Base-by-base conservation (phyloP, 345 rosid genomes). In the Sonneratia caseolaris region DNA sequence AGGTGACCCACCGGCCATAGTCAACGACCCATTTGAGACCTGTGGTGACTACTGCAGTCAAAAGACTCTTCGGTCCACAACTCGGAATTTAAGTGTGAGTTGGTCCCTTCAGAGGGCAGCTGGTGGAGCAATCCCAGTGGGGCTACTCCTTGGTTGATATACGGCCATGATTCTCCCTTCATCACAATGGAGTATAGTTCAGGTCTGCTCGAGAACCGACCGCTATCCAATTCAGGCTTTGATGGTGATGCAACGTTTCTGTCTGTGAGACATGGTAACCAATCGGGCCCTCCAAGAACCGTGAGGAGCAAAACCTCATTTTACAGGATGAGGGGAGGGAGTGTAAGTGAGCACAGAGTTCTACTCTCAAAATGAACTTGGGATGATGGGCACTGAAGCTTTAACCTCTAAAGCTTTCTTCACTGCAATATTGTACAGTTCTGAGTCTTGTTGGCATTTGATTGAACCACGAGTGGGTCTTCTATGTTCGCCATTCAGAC, bases 271-370 rank as follows among this genome's bases (percentile, higher is more conserved):
- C 97, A 87, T 45, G 88, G 91, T 57, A 96, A 91, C 84, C 80
- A 96, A 71, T 96, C 99, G 3, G 98, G 98, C 37, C 99, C 99
- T 0, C 79, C 92, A 73, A 84, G 93, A 71, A 91, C 97, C 0
- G 68, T 87, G 19, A 83, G 89, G 45, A 96, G 91, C 74, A 91
- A 86, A 74, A 87, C 88, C 2, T 79, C 78, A 70, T 88, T 84
- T 36, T 88, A 87, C 73, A 89, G 89, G 80, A 70, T 83, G 71
- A 82, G 97, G 76, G 99, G 98, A 77, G 99, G 96, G 74, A 92
- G 99, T 72, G 83, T 88, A 85, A 96, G 99, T n/a, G 99, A 96
- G 81, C 98, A 92, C 18, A 97, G 99, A 37, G 90, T 85, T 62
- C 90, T 82, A 62, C 83, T 82, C 57, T 68, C 86, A 7, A 83